Evolutionary conservation across 2,329 filamentous ascomycete species (phyloP).

Genomic region (Penicillium hordei): DNA sequence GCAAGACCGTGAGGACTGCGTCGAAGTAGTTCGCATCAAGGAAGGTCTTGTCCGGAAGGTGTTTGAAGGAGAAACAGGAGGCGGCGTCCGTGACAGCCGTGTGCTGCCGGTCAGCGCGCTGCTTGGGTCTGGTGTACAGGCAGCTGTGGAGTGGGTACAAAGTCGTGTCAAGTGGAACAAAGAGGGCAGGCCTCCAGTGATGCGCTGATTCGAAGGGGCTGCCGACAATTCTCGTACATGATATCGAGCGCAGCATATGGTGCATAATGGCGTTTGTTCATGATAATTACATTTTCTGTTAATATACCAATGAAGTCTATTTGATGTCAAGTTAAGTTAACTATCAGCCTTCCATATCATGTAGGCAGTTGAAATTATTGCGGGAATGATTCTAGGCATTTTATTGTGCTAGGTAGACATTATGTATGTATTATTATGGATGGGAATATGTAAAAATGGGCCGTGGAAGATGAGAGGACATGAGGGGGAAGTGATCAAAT

Average conservation of each 20-base stretch:
- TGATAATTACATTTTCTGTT: slow-evolving; percentile 8
- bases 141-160: slow-evolving; percentile 96
- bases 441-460: neutral
- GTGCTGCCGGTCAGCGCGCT: slow-evolving; percentile 91
- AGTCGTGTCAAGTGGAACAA: slow-evolving; percentile 95
- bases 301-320: slow-evolving; percentile 18
- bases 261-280: slow-evolving; percentile 24
- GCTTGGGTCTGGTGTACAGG: slow-evolving; percentile 75
- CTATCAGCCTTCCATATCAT: neutral
- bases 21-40: slow-evolving; percentile 96
- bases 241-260: slow-evolving; percentile 9
- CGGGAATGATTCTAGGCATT: neutral
- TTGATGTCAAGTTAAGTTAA: neutral
- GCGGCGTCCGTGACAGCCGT: slow-evolving; percentile 81
- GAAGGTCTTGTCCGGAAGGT: slow-evolving; percentile 94
- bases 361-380: neutral
- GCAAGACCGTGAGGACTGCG: slow-evolving; percentile 94
- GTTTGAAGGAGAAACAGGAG: slow-evolving; percentile 89
- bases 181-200: slow-evolving; percentile 84
- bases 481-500: neutral
- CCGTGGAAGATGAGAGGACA: neutral
- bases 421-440: neutral
- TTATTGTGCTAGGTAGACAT: neutral
- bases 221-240: slow-evolving; percentile 3
- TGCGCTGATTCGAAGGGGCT: slow-evolving; percentile 62